Percentiles rank a stretch among this genome's conserved stretches.
These are phyloP conservation scores for Dentiscutata heterogama DNA, from an alignment of 371 early-diverging fungal species.

Conservation along the genomic window DNA sequence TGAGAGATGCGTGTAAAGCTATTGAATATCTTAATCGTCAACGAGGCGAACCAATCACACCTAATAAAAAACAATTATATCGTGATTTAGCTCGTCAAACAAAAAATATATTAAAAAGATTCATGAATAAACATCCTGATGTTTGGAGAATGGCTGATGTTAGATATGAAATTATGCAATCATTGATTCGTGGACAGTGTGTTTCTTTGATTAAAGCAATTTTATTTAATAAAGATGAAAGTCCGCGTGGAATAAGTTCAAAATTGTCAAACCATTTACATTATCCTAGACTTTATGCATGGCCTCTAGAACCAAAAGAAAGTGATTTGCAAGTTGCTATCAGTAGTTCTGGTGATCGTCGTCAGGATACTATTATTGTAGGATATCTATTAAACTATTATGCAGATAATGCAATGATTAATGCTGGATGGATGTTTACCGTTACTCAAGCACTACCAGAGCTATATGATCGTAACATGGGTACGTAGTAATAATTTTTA, in stretches of 20 bases:
- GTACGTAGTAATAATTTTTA: background rate
- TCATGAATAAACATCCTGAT: background rate
- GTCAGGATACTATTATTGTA: background rate
- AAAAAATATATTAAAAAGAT: background rate
- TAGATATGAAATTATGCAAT: slow-evolving; percentile 10
- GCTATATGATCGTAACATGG: background rate
- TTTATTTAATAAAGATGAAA: background rate
- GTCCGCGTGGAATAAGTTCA: too few relatives aligned
- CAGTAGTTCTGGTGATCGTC: background rate
- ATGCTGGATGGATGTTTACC: slow-evolving; percentile 42
- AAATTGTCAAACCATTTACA: background rate
- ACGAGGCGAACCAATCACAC: background rate
- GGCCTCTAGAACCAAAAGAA: background rate
- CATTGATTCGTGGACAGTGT: background rate
- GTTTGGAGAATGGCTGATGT: slow-evolving; percentile 24
- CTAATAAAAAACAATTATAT: background rate
- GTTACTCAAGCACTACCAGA: background rate
- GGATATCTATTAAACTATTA: slow-evolving; percentile 26
- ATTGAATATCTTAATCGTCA: background rate
- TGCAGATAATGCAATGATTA: slow-evolving; percentile 23
- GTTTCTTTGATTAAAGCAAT: background rate
- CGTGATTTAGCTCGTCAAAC: background rate
- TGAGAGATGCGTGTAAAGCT: slow-evolving; percentile 12
- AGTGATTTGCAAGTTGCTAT: slow-evolving; percentile 30
- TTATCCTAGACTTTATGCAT: background rate